These are phyloP conservation scores for Sporothrix luriei DNA, from an alignment of 2,329 filamentous ascomycete species.

Conservation along the genomic window DNA sequence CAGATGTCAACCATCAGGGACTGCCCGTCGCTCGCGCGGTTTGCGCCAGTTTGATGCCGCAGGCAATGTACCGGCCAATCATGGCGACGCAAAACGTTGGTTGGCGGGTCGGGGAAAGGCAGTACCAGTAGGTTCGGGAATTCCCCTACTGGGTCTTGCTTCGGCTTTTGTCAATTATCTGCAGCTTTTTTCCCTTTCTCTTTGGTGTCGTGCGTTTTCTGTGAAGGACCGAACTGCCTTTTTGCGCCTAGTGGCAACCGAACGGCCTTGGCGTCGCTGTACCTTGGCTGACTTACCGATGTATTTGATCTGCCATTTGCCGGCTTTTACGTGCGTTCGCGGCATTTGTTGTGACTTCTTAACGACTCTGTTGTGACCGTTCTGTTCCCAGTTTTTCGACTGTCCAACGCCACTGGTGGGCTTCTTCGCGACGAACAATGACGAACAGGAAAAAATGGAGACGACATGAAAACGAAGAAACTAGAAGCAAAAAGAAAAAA, in stretches of 20 bases:
- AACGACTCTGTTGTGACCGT: not conserved
- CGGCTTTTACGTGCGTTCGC: constrained; percentile 14
- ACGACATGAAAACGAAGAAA: constrained; percentile 15
- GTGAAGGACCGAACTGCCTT: not conserved
- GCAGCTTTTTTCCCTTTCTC: not conserved
- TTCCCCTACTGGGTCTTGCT: constrained; percentile 2
- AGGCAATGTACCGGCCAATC: not conserved
- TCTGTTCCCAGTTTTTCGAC: constrained; percentile 1
- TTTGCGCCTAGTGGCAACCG: not conserved
- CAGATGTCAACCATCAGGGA: not conserved
- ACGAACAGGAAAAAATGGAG: constrained; percentile 7
- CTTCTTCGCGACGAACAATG: not conserved
- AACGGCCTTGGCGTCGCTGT: constrained; percentile 10
- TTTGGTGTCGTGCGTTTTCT: too few relatives aligned
- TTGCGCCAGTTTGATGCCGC: not conserved
- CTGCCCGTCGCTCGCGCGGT: not conserved
- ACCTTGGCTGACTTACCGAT: not conserved
- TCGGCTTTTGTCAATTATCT: constrained; percentile 18
- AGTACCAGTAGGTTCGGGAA: constrained; percentile 4
- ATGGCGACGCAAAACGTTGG: not conserved
- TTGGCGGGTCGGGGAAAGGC: not conserved
- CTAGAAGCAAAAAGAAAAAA: not conserved
- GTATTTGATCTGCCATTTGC: constrained; percentile 6
- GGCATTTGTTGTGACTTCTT: constrained; percentile 3
- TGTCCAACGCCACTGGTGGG: not conserved